These are phyloP conservation scores for Nannizzia gypsea DNA, from an alignment of 2,329 filamentous ascomycete genomes.

Conservation along the genomic window DNA sequence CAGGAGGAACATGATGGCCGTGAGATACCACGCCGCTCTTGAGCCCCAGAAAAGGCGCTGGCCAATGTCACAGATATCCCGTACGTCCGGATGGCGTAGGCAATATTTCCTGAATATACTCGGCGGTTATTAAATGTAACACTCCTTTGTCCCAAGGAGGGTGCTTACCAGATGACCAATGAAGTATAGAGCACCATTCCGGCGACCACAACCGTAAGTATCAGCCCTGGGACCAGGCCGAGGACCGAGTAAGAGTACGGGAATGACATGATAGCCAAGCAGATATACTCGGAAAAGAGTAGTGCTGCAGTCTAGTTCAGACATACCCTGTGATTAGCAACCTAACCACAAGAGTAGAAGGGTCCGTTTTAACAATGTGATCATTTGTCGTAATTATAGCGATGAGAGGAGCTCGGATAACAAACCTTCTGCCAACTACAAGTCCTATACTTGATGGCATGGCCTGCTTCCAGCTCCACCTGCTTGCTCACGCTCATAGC, in stretches of 20 bases:
- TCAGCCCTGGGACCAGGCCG: conserved; percentile 74
- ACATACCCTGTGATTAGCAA: background rate
- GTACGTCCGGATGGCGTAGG: conserved; percentile 75
- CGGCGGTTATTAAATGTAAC: conserved; percentile 4
- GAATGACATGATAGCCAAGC: conserved; percentile 87
- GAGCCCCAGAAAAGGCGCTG: conserved; percentile 87
- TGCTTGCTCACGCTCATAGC: conserved; percentile 46
- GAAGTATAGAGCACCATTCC: conserved; percentile 73
- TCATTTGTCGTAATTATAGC: background rate
- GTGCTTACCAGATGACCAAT: conserved; percentile 47
- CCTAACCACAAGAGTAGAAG: background rate
- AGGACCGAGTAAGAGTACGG: conserved; percentile 84
- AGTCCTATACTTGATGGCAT: conserved; percentile 80
- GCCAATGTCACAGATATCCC: conserved; percentile 90
- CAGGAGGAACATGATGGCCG: conserved; percentile 76
- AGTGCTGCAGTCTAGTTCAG: conserved; percentile 57
- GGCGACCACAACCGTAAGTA: conserved; percentile 69
- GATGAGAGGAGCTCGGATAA: conserved; percentile 6
- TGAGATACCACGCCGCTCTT: conserved; percentile 55
- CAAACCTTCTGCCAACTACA: conserved; percentile 82
- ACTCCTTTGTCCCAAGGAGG: background rate
- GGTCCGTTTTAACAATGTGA: background rate
- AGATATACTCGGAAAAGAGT: conserved; percentile 92
- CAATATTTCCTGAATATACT: conserved; percentile 64
- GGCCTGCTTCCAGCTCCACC: conserved; percentile 62